Base-by-base conservation (phyloP, 2,329 filamentous ascomycete species). In the Clarireedia homoeocarpa region DNA sequence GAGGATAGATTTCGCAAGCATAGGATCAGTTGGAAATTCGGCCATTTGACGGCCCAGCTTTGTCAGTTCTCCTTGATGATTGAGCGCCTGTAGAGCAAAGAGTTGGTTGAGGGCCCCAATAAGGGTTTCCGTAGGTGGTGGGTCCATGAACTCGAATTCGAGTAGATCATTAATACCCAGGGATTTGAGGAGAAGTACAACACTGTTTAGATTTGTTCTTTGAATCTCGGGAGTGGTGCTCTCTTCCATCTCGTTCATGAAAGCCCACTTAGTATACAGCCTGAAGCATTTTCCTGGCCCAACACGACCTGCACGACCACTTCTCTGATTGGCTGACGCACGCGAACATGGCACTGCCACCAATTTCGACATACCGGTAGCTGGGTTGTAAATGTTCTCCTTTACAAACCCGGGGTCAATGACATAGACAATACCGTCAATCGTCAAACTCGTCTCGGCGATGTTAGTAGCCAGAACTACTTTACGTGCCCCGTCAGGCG, bases 391-490 rank as follows among this genome's bases (percentile, higher is more conserved):
- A 1, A 91, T 82, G 63, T 96, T 96, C 68, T 97, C 90, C 71
- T 99, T 99, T 60, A 94, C 90, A 62, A 95, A 95, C 0, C 94
- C 94, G 0, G 89, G 89, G 64, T 99, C 94, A 58, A 97, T 95
- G 38, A 97, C 94, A 69, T 95, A 96, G 7, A 92, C 88, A 58
- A 97, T 95, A 15, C 91, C 92, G 69, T 97, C 91, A 57, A 99
- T 96, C 0, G 94, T 99, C 67, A 99, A 74, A 75, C 85, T 91
- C 0, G 94, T 99, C 71, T 99, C 94, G 2, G 94, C 94, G 70
- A 99, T 97, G 68, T 99, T 99, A 2, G 94, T 97, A 0, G 92
- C 91, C 39, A 97, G 74, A 0, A 99, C 90, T 0, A 97, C 90
- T 69, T 97, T 99, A 27, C 94, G 82, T 0, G 88, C 86, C 17